A percentile compares a stretch with the other conserved stretches of the same genome.
Conservation (phyloP, 164 flowering plant genomes). For the Houttuynia cordata region DNA sequence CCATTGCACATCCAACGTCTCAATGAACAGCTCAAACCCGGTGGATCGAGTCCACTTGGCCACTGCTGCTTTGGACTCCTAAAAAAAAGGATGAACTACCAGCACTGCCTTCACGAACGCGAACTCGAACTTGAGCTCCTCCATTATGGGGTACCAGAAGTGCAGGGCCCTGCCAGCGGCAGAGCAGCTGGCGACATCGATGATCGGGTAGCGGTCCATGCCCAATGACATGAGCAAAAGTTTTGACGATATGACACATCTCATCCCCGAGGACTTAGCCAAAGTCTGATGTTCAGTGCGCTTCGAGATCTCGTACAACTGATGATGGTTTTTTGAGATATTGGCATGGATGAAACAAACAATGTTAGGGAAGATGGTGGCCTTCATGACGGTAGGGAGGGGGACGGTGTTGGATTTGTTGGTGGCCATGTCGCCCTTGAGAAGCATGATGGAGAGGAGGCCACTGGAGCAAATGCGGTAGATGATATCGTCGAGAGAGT, state of each 20-base stretch:
- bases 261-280: too few species aligned
- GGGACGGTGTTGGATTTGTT: too few species aligned
- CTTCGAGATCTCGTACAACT: too few species aligned
- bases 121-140: conserved; percentile 52
- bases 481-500: conserved; percentile 82
- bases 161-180: conserved; percentile 24
- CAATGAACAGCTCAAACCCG: conserved; percentile 45
- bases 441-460: conserved; percentile 64
- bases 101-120: conserved; percentile 45
- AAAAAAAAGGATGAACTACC: conserved; percentile 46
- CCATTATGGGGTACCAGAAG: conserved; percentile 43
- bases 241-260: too few species aligned
- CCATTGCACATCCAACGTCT: conserved; percentile 78
- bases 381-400: too few species aligned
- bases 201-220: conserved; percentile 34
- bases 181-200: conserved; percentile 48
- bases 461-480: conserved; percentile 78
- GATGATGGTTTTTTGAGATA: too few species aligned
- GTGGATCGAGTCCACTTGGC: conserved; percentile 34
- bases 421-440: conserved; percentile 69
- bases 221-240: conserved; percentile 45
- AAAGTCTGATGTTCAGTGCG: too few species aligned
- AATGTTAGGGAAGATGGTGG: too few species aligned
- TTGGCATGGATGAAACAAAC: too few species aligned
- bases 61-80: conserved; percentile 25